These are phyloP conservation scores for Pyrus pyrifolia DNA, from an alignment of 306 rosid genomes.

Conservation along the genomic window DNA sequence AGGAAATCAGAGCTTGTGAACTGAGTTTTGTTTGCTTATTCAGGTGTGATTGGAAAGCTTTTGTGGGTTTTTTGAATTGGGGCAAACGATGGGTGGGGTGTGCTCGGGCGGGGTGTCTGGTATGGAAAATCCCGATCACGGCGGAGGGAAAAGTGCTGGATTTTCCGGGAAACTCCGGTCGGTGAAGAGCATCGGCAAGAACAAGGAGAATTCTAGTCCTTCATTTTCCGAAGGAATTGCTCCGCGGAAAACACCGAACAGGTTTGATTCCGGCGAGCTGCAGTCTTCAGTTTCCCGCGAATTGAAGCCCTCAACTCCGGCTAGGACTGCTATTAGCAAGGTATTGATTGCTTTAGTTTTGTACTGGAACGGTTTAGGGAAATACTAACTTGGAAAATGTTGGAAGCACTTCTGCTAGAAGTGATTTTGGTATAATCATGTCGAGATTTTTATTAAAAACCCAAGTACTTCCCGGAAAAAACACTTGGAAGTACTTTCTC, in stretches of 20 bases:
- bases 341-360: constrained; percentile 15
- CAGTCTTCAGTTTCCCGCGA: constrained; percentile 30
- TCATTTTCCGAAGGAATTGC: constrained; percentile 25
- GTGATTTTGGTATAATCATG: too few relatives aligned
- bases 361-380: background rate
- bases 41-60: background rate
- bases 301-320: constrained; percentile 28
- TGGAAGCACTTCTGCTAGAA: too few relatives aligned
- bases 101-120: constrained; percentile 51
- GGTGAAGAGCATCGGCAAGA: constrained; percentile 15
- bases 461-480: too few relatives aligned
- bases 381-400: background rate
- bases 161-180: constrained; percentile 44
- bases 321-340: constrained; percentile 28
- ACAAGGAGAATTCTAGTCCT: constrained; percentile 19
- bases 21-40: background rate
- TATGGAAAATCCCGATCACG: constrained; percentile 27
- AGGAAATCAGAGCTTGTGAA: background rate
- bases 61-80: background rate
- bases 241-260: constrained; percentile 22
- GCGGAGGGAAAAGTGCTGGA: constrained; percentile 27
- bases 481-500: background rate
- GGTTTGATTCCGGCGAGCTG: constrained; percentile 22
- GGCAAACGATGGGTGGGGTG: constrained; percentile 62
- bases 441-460: too few relatives aligned